Base-by-base conservation (phyloP, 78 protist species). In the Polysphondylium violaceum region DNA sequence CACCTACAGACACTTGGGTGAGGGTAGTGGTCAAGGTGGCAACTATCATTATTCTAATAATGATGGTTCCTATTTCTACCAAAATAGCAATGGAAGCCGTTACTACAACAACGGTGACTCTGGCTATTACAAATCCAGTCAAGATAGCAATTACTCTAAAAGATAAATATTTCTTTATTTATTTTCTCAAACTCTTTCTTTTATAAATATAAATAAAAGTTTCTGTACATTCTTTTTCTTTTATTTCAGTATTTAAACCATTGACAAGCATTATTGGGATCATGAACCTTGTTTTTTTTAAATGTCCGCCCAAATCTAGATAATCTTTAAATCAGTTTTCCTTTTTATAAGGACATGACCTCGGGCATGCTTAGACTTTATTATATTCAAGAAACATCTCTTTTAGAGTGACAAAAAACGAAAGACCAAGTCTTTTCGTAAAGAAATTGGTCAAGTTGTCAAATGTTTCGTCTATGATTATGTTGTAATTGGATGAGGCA, bases 1-100 rank as follows among this genome's bases (percentile, higher is more conserved):
- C 53, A 47, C 53, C 8, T 58, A 58, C 64, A 58, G 64, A n/a
- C 64, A 58, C 16, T n/a, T 58, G 64, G 64, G 64, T 14, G 64
- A 58, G 8, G 14, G 35, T 58, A 11, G 35, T 58, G 64, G 9
- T 19, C 16, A 9, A 21, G 64, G 64, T 6, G 64, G 64, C 6
- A 58, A 58, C 23, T 58, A 58, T n/a, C 64, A 21, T 58, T 58
- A 58, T 14, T 58, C 64, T 58, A 58, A 58, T 21, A 58, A 14
- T 58, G 64, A 58, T 58, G 64, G 64, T 14, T 58, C 64, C 23
- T 58, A 68, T 68, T 43, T 47, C 74, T 47, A 68, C 74, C 63
- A 43, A 68, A 68, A 47, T 41, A 23, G 41, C 14, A 68, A 47
- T 43, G 55, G 63, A 23, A 47, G 53, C 11, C 53, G 53, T 47